Evolutionary conservation across 2,329 filamentous ascomycete species (phyloP).

Genomic region (Arachnopeziza araneosa): DNA sequence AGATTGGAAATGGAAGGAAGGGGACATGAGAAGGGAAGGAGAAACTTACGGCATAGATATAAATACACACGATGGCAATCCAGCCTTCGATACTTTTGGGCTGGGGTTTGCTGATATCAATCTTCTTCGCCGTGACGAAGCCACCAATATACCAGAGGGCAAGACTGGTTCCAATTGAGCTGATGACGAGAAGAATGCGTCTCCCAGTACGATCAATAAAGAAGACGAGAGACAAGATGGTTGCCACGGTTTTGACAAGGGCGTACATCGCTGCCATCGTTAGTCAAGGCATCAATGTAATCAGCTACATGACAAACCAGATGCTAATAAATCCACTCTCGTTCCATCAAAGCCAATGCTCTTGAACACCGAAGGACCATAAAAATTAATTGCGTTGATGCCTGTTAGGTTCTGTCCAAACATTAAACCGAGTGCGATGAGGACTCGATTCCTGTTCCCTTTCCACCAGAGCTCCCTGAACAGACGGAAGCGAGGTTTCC

Average conservation of each 20-base stretch:
- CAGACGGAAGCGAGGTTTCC: not conserved
- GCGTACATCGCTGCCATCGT: conserved; percentile 19
- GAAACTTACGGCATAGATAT: conserved; percentile 21
- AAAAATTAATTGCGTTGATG: conserved; percentile 23
- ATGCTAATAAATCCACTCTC: conserved; percentile 18
- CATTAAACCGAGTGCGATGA: conserved; percentile 22
- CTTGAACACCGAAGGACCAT: conserved; percentile 22
- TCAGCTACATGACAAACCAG: conserved; percentile 10
- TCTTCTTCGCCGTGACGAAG: conserved; percentile 19
- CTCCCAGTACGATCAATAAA: conserved; percentile 54
- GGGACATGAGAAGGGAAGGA: not conserved
- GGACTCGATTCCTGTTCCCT: conserved; percentile 17
- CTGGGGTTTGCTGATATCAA: conserved; percentile 7
- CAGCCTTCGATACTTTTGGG: conserved; percentile 15
- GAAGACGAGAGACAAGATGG: conserved; percentile 46
- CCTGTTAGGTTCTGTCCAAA: conserved; percentile 22
- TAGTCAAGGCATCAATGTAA: not conserved
- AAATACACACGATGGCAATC: conserved; percentile 21
- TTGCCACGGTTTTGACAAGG: conserved; percentile 19
- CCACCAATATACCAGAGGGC: conserved; percentile 25
- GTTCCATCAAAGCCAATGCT: conserved; percentile 22
- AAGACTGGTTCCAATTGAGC: conserved; percentile 12
- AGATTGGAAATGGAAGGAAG: not conserved
- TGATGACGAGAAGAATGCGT: conserved; percentile 36
- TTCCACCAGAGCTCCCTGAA: conserved; percentile 19